Conservation (phyloP, 2,329 filamentous ascomycete species). For the Akanthomyces uredinophilus region DNA sequence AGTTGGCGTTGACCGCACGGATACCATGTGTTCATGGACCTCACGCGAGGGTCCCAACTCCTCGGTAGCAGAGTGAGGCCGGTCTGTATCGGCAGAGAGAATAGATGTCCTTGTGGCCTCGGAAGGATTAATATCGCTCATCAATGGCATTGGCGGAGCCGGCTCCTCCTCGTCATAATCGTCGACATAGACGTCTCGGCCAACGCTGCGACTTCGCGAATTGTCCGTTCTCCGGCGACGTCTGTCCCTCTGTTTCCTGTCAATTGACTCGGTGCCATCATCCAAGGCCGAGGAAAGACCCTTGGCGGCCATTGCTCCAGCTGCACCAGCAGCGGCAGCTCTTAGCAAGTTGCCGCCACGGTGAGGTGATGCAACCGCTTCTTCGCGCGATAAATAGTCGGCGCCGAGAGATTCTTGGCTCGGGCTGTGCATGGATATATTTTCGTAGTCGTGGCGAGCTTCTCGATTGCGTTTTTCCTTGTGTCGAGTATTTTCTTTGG, state of each 20-base stretch:
- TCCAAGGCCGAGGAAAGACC: conserved; percentile 31
- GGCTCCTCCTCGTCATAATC: conserved; percentile 49
- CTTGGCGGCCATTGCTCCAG: conserved; percentile 32
- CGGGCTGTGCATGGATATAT: conserved; percentile 42
- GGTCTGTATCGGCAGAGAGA: conserved; percentile 72
- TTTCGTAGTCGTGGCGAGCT: conserved; percentile 49
- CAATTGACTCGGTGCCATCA: conserved; percentile 40
- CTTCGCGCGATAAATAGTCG: conserved; percentile 27
- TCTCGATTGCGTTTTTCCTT: conserved; percentile 47
- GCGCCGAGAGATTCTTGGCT: conserved; percentile 44
- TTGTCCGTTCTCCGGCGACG: conserved; percentile 49
- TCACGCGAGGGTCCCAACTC: conserved; percentile 58
- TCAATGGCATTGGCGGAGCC: conserved; percentile 77
- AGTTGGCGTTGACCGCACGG: conserved; percentile 58
- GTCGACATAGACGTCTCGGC: conserved; percentile 41
- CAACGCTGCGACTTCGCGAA: conserved; percentile 39
- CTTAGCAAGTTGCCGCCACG: conserved; percentile 41
- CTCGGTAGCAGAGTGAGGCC: conserved; percentile 63
- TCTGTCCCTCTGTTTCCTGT: conserved; percentile 46
- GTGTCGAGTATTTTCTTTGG: conserved; percentile 46
- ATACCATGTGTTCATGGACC: conserved; percentile 55
- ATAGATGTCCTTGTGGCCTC: conserved; percentile 87
- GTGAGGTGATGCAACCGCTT: conserved; percentile 41
- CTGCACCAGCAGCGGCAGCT: conserved; percentile 41
- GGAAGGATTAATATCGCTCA: conserved; percentile 79